phyloP scores from a whole-genome alignment of 2,329 filamentous ascomycete genomes.

The Talaromyces sp. region DNA sequence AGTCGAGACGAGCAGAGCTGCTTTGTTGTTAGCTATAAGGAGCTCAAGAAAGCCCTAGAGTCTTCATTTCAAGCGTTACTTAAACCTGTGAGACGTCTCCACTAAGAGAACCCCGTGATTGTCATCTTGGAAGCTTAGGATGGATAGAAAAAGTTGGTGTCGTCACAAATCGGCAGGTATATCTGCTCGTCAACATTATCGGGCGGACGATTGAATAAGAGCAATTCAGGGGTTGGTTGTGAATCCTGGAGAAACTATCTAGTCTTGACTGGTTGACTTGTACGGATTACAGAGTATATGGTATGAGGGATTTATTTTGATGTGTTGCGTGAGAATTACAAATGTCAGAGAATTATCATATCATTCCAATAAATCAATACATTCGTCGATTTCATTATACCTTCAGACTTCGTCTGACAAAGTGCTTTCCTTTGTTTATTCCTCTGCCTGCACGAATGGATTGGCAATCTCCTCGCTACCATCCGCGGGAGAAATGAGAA shows the following conservation, averaged over 20 bases:
- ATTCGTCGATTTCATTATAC: conserved; percentile 7
- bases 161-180: neutral
- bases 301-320: conserved; percentile 4
- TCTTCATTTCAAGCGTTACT: conserved; percentile 58
- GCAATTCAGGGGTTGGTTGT: neutral
- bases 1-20: conserved; percentile 87
- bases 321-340: conserved; percentile 5
- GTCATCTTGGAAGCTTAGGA: neutral
- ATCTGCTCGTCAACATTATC: neutral
- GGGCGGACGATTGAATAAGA: neutral
- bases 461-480: conserved; percentile 96
- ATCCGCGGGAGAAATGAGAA: conserved; percentile 86
- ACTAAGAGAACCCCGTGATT: conserved; percentile 22
- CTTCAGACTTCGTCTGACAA: neutral
- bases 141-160: conserved; percentile 5
- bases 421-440: conserved; percentile 38
- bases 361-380: conserved; percentile 5
- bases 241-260: conserved; percentile 4
- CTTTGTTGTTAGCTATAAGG: conserved; percentile 85
- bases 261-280: conserved; percentile 5
- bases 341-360: conserved; percentile 9
- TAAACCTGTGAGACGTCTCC: conserved; percentile 40
- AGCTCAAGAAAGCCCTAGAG: conserved; percentile 67
- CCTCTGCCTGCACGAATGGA: conserved; percentile 75
- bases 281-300: conserved; percentile 12